Conservation (phyloP, 371 early-diverging fungal genomes). For the Mucor sp. region DNA sequence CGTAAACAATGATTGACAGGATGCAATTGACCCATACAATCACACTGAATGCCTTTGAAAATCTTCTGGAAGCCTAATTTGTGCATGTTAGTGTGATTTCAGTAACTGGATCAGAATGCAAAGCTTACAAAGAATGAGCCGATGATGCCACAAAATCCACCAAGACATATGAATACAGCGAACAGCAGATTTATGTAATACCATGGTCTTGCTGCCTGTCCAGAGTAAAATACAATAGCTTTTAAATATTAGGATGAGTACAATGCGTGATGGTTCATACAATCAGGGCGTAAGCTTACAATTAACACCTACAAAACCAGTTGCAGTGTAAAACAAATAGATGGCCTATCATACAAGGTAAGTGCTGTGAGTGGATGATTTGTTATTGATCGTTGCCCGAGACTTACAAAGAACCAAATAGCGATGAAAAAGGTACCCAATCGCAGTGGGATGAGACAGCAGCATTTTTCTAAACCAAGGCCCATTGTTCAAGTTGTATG, state of each 20-base stretch:
- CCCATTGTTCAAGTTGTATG: slow-evolving; percentile 29
- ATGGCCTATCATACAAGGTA: slow-evolving; percentile 15
- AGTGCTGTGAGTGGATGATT: not conserved
- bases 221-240: slow-evolving; percentile 31
- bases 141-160: slow-evolving; percentile 29
- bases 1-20: slow-evolving; percentile 21
- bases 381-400: not conserved
- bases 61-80: slow-evolving; percentile 22
- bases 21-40: slow-evolving; percentile 25
- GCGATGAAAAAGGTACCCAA: slow-evolving; percentile 50
- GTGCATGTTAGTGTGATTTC: not conserved
- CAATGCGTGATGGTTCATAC: not conserved
- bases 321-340: slow-evolving; percentile 26
- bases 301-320: slow-evolving; percentile 33
- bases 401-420: slow-evolving; percentile 49
- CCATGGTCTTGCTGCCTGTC: slow-evolving; percentile 25
- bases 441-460: slow-evolving; percentile 49
- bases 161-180: slow-evolving; percentile 21
- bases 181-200: slow-evolving; percentile 28
- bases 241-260: not conserved
- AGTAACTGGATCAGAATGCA: not conserved
- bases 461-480: slow-evolving; percentile 50
- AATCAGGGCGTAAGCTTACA: slow-evolving; percentile 7
- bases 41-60: slow-evolving; percentile 29
- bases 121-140: slow-evolving; percentile 25